phyloP scores from a whole-genome alignment of 768 basidiomycete species.

The Coprinopsis marcescibilis region DNA sequence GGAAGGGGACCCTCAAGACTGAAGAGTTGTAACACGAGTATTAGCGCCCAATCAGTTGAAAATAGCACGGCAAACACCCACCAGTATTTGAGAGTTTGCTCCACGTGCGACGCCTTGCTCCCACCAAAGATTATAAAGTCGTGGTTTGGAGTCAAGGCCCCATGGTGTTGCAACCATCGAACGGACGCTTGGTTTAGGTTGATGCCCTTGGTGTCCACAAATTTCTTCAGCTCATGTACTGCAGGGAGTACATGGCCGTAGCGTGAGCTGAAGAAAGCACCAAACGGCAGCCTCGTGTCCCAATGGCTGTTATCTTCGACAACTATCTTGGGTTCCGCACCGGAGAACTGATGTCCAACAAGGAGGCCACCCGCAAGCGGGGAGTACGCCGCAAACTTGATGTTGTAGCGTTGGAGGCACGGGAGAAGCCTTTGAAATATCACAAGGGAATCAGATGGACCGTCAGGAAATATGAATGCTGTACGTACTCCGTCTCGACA shows the following conservation, averaged over 20 bases:
- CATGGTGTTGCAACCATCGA: background rate
- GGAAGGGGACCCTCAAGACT: background rate
- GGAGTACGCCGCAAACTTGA: background rate
- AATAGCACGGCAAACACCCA: background rate
- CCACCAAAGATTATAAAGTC: background rate
- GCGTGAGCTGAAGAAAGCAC: background rate
- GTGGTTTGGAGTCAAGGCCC: background rate
- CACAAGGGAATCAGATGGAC: no score
- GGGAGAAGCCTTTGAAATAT: no score
- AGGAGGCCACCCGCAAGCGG: background rate
- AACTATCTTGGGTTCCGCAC: background rate
- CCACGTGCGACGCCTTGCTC: background rate
- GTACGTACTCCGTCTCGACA: slow-evolving; percentile 38
- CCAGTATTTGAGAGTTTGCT: background rate
- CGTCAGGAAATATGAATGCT: no score
- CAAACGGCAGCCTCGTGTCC: background rate
- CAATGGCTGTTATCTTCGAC: background rate
- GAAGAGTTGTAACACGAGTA: background rate
- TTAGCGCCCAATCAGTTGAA: background rate
- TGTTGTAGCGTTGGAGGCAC: slow-evolving; percentile 28
- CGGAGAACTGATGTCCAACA: background rate
- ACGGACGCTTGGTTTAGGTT: background rate
- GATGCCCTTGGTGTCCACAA: background rate
- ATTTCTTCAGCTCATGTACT: background rate
- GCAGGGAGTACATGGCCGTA: background rate